A percentile compares a stretch with the other conserved stretches of the same genome.
phyloP scores from a whole-genome alignment of 305 asterid species.

The Plantago lanceolata region DNA sequence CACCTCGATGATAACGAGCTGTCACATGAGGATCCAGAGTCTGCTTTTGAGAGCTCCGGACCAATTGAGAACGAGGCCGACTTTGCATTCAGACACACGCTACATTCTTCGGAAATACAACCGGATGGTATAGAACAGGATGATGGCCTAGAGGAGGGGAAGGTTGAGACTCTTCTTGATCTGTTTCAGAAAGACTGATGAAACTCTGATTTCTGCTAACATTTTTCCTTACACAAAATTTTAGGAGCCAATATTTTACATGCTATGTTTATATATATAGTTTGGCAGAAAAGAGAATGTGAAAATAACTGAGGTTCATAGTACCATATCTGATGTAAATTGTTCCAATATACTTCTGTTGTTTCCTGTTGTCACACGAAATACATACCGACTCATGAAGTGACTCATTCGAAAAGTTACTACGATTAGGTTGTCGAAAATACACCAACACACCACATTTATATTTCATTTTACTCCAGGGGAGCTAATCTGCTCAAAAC shows the following conservation, averaged over 20 bases:
- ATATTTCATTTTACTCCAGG: too few species aligned
- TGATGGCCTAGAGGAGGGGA: conserved; percentile 25
- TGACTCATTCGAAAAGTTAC: too few species aligned
- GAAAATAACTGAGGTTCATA: neutral
- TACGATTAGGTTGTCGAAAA: too few species aligned
- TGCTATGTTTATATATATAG: neutral
- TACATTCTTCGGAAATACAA: conserved; percentile 26
- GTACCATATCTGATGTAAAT: neutral
- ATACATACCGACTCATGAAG: neutral
- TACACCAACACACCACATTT: too few species aligned
- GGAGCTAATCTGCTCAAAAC: too few species aligned
- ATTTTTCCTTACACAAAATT: neutral
- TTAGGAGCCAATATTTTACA: neutral
- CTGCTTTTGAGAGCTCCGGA: conserved; percentile 24
- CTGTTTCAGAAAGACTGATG: conserved; percentile 52
- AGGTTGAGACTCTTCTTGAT: conserved; percentile 44
- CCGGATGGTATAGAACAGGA: conserved; percentile 26
- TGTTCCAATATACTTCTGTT: too few species aligned
- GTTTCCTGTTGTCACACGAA: too few species aligned
- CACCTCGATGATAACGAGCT: conserved; percentile 30
- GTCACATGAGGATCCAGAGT: conserved; percentile 26
- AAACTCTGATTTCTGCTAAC: conserved; percentile 2
- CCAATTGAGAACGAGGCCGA: conserved; percentile 25
- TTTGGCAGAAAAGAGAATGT: neutral
- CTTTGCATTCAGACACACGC: conserved; percentile 34